phyloP scores from a whole-genome alignment of 192 early-diverging fungal species.

The Entrophospora sp. region DNA sequence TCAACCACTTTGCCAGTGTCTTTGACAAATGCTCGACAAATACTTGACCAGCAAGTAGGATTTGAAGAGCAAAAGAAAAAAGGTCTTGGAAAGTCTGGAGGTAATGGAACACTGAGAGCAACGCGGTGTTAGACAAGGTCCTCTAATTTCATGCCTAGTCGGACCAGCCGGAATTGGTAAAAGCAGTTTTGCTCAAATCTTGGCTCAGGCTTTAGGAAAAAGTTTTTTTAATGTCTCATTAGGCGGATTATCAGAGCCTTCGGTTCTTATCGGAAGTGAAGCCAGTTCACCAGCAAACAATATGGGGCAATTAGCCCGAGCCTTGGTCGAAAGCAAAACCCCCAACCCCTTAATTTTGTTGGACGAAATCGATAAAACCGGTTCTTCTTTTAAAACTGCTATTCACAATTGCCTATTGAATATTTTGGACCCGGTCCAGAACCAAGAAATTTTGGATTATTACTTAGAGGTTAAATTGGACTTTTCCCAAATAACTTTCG shows the following conservation, averaged over 20 bases:
- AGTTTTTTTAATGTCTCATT: neutral
- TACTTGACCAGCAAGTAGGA: neutral
- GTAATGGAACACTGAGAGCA: neutral
- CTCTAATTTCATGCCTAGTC: neutral
- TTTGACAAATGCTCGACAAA: neutral
- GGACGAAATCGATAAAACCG: constrained; percentile 3
- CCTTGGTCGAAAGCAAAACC: neutral
- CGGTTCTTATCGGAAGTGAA: neutral
- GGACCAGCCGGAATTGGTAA: neutral
- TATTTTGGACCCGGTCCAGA: neutral
- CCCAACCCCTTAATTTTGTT: neutral
- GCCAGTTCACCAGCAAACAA: neutral
- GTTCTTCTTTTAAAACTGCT: neutral
- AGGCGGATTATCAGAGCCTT: neutral
- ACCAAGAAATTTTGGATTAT: neutral
- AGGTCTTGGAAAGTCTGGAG: neutral
- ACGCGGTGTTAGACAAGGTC: neutral
- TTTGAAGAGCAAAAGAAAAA: neutral
- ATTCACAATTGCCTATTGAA: neutral
- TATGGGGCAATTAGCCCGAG: neutral
- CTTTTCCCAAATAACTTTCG: constrained; percentile 7
- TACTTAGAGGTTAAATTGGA: constrained; percentile 9
- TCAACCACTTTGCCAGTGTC: neutral
- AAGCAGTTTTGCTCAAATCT: constrained; percentile 2
- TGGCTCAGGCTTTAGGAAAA: constrained; percentile 2